These are phyloP conservation scores for Saccharomyces pastorianus DNA, from an alignment of 1,139 yeast species.

Conservation along the genomic window DNA sequence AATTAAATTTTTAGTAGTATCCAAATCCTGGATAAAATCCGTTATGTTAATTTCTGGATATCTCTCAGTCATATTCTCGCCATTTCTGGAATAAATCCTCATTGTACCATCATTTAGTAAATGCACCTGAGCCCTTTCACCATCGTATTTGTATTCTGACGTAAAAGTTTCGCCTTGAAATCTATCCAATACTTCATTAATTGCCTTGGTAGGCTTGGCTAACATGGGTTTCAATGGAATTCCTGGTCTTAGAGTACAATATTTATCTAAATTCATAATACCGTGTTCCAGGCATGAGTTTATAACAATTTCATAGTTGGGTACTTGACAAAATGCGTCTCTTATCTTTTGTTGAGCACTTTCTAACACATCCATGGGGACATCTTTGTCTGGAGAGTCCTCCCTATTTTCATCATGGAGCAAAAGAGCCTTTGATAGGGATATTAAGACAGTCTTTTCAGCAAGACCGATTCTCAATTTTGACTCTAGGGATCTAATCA, in stretches of 20 bases:
- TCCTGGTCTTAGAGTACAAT: conserved; percentile 78
- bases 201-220: conserved; percentile 93
- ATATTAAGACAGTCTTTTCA: conserved; percentile 79
- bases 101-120: conserved; percentile 58
- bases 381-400: conserved; percentile 10
- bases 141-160: conserved; percentile 95
- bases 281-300: conserved; percentile 61
- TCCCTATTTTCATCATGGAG: conserved; percentile 42
- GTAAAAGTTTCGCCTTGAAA: conserved; percentile 82
- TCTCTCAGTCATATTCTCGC: conserved; percentile 93
- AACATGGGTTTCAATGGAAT: conserved; percentile 95
- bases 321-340: conserved; percentile 85
- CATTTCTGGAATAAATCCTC: conserved; percentile 80
- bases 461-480: conserved; percentile 90
- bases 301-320: conserved; percentile 77
- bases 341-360: conserved; percentile 71
- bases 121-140: conserved; percentile 96
- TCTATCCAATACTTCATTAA: conserved; percentile 80
- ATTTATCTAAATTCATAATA: conserved; percentile 51
- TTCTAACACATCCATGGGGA: conserved; percentile 35
- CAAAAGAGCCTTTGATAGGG: conserved; percentile 76
- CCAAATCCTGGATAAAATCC: conserved; percentile 43
- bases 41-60: conserved; percentile 83
- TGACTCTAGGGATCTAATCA: conserved; percentile 86
- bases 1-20: conserved; percentile 46